Evolutionary conservation across 2,329 filamentous ascomycete genomes (phyloP).

Genomic region (Colletotrichum lupini): DNA sequence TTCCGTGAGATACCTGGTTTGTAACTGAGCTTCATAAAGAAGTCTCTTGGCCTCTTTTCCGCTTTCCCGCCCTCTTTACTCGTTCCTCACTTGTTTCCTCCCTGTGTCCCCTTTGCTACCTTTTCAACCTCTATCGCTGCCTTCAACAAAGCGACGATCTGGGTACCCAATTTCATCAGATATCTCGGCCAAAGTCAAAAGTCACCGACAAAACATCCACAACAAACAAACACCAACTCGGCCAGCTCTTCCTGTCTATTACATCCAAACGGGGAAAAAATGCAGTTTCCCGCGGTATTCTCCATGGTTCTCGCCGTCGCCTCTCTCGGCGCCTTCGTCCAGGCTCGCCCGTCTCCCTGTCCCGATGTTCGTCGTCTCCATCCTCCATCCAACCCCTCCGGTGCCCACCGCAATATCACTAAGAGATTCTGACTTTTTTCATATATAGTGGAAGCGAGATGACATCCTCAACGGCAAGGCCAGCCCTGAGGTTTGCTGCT

Average conservation of each 20-base stretch:
- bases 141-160: not conserved
- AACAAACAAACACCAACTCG: not conserved
- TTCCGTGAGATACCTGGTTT: slow-evolving; percentile 15
- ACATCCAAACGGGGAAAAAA: slow-evolving; percentile 31
- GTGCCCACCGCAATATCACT: not conserved
- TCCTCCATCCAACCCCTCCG: not conserved
- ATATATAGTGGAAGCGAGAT: slow-evolving; percentile 48
- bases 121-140: not conserved
- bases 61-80: not conserved
- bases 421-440: slow-evolving; percentile 23
- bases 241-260: not conserved
- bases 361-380: slow-evolving; percentile 47
- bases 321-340: slow-evolving; percentile 41
- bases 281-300: slow-evolving; percentile 42
- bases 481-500: slow-evolving; percentile 62
- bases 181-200: not conserved
- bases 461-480: slow-evolving; percentile 60
- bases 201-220: not conserved
- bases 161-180: not conserved
- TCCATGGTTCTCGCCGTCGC: slow-evolving; percentile 38
- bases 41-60: not conserved
- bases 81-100: not conserved
- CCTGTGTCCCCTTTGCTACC: not conserved
- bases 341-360: slow-evolving; percentile 50
- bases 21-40: not conserved